phyloP scores from a whole-genome alignment of 768 basidiomycete species.

The Steccherinum ochraceum region DNA sequence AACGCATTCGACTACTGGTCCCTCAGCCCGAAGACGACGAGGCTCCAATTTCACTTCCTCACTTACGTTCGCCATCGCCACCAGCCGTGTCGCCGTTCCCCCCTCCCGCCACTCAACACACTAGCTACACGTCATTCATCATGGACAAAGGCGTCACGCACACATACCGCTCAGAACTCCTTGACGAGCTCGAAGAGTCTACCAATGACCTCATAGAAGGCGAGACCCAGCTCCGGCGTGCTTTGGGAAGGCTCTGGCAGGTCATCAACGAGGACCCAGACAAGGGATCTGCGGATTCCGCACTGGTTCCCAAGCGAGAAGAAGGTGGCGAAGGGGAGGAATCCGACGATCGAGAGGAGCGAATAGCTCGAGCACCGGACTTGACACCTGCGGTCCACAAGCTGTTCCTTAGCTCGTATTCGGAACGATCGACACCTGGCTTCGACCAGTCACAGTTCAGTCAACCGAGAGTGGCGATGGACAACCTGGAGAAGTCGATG shows the following conservation, averaged over 20 bases:
- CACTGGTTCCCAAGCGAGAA: constrained; percentile 59
- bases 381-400: constrained; percentile 60
- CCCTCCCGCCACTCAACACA: constrained; percentile 58
- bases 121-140: constrained; percentile 78
- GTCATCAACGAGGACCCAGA: constrained; percentile 70
- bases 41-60: constrained; percentile 67
- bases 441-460: constrained; percentile 60
- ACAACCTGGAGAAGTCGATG: constrained; percentile 68
- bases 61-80: constrained; percentile 74
- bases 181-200: constrained; percentile 76
- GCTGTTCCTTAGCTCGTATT: constrained; percentile 51
- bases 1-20: constrained; percentile 65
- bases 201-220: constrained; percentile 83
- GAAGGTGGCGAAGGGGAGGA: constrained; percentile 43
- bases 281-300: constrained; percentile 24
- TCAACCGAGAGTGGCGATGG: constrained; percentile 59
- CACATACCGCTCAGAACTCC: constrained; percentile 71
- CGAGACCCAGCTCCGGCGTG: constrained; percentile 64
- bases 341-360: constrained; percentile 31
- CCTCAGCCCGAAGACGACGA: constrained; percentile 57
- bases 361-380: constrained; percentile 57
- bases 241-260: constrained; percentile 77
- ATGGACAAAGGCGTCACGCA: constrained; percentile 81
- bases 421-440: constrained; percentile 39
- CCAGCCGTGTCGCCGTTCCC: constrained; percentile 75